Conservation (phyloP, 2,329 filamentous ascomycete species). For the Trichophyton schoenleinii region DNA sequence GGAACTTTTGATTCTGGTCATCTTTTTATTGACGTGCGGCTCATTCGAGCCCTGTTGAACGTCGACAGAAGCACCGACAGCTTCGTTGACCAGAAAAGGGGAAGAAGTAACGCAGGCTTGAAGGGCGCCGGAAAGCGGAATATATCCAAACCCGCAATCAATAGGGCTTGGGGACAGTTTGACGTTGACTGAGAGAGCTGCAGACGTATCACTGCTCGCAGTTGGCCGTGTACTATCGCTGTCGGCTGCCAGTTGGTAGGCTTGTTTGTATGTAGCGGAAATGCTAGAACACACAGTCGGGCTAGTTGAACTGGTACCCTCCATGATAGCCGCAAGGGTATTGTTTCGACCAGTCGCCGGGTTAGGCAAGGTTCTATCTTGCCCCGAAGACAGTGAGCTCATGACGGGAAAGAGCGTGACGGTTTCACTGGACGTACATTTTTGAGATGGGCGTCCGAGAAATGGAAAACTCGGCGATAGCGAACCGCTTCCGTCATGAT, state of each 20-base stretch:
- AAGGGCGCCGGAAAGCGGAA: constrained; percentile 11
- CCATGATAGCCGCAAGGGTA: constrained; percentile 1
- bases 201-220: background rate
- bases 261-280: constrained; percentile 5
- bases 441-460: constrained; percentile 12
- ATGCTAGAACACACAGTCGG: background rate
- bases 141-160: constrained; percentile 13
- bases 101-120: constrained; percentile 2
- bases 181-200: constrained; percentile 2
- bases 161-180: constrained; percentile 10
- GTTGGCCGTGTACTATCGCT: constrained; percentile 2
- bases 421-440: constrained; percentile 18
- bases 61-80: background rate
- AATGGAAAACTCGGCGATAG: background rate
- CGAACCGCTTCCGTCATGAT: background rate
- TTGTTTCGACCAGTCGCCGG: constrained; percentile 18
- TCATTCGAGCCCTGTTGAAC: background rate
- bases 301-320: constrained; percentile 13
- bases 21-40: background rate
- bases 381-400: constrained; percentile 16
- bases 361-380: constrained; percentile 27
- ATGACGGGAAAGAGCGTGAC: constrained; percentile 18
- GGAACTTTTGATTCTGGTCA: background rate
- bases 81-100: background rate
- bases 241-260: constrained; percentile 4